Evolutionary conservation across 768 basidiomycete species (phyloP).

Genomic region (Boletus edulis): DNA sequence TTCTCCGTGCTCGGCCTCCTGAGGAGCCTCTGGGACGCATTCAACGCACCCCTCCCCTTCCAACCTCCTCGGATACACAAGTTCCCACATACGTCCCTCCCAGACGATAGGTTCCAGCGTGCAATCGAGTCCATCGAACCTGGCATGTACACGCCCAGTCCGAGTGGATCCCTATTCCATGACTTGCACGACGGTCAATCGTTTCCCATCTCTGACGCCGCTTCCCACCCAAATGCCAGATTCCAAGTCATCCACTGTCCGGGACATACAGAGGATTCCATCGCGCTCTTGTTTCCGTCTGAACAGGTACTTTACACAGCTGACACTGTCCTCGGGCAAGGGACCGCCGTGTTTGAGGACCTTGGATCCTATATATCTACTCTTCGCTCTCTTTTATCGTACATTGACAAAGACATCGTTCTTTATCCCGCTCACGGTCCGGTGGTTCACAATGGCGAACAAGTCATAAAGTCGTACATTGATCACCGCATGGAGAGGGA

Average conservation of each 20-base stretch:
- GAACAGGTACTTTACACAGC: conserved; percentile 84
- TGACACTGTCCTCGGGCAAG: conserved; percentile 88
- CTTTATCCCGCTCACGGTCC: conserved; percentile 94
- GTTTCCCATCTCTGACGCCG: conserved; percentile 32
- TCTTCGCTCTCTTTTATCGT: conserved; percentile 53
- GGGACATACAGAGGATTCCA: conserved; percentile 87
- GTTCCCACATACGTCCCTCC: conserved; percentile 42
- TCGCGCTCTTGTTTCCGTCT: conserved; percentile 65
- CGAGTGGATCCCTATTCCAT: conserved; percentile 49
- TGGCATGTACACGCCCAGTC: conserved; percentile 45
- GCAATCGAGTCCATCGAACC: conserved; percentile 38
- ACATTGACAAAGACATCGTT: conserved; percentile 40
- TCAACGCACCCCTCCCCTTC: conserved; percentile 46
- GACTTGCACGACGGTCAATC: conserved; percentile 56
- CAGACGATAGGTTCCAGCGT: conserved; percentile 34
- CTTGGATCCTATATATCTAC: conserved; percentile 67
- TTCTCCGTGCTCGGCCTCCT: conserved; percentile 67
- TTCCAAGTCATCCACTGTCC: conserved; percentile 81
- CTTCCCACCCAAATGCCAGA: conserved; percentile 1
- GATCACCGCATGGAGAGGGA: conserved; percentile 81
- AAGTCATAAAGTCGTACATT: conserved; percentile 69
- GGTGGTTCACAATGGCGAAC: conserved; percentile 59
- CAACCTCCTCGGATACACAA: conserved; percentile 75
- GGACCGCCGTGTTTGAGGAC: conserved; percentile 87
- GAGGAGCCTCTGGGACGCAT: conserved; percentile 55